Percentiles rank a stretch among this genome's conserved stretches.
Conservation (phyloP, 495 filamentous ascomycete genomes). For the Hypoxylon fragiforme region DNA sequence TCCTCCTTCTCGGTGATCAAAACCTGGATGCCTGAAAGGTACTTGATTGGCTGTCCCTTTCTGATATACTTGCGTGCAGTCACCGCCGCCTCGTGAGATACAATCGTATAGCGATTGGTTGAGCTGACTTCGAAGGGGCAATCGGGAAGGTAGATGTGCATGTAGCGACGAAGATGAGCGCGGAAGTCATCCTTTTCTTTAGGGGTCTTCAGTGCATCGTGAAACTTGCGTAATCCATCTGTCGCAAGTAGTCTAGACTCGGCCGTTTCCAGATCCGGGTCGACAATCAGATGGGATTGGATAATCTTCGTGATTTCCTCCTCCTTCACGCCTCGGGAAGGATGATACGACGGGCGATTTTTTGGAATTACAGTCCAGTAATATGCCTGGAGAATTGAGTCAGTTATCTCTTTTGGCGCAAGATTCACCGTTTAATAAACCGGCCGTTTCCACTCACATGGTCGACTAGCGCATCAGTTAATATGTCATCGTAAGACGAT, state of each 20-base stretch:
- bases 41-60: conserved; percentile 84
- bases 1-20: conserved; percentile 90
- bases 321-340: conserved; percentile 77
- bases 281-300: conserved; percentile 72
- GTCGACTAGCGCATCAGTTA: conserved; percentile 94
- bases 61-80: conserved; percentile 79
- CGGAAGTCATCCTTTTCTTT: conserved; percentile 87
- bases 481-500: conserved; percentile 90
- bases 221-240: conserved; percentile 71
- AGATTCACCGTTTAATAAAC: conserved; percentile 31
- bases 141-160: conserved; percentile 89
- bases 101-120: conserved; percentile 95
- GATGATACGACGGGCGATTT: conserved; percentile 83
- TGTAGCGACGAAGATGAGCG: conserved; percentile 84
- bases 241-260: conserved; percentile 73
- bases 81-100: conserved; percentile 81
- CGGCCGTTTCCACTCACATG: conserved; percentile 63
- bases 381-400: conserved; percentile 63
- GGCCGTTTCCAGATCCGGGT: conserved; percentile 68
- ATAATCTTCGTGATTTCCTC: conserved; percentile 80
- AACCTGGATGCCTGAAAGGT: conserved; percentile 85
- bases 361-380: conserved; percentile 97
- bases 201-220: conserved; percentile 64
- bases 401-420: conserved; percentile 5
- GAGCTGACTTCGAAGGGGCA: conserved; percentile 92